Conservation (phyloP, 495 filamentous ascomycete species). For the Acidiella bohemica region DNA sequence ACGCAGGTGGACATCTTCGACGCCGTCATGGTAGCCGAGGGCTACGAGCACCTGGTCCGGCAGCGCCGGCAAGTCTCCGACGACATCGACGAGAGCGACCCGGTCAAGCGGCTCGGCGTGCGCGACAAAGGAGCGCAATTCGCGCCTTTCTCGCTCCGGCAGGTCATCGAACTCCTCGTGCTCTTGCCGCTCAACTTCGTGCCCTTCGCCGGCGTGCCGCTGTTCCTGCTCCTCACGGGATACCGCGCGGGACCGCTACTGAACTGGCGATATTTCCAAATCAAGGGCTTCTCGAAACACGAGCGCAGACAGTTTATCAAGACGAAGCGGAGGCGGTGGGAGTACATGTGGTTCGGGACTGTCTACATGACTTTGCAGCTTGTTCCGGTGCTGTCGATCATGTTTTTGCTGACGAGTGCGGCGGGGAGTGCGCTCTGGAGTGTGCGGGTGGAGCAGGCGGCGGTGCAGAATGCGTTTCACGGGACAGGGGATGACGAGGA, state of each 20-base stretch:
- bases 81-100: constrained; percentile 34
- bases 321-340: constrained; percentile 34
- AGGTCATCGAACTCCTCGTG: constrained; percentile 31
- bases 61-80: constrained; percentile 41
- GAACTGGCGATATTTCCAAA: constrained; percentile 53
- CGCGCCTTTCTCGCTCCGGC: constrained; percentile 42
- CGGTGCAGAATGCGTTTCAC: too few relatives aligned
- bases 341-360: constrained; percentile 57
- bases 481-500: too few relatives aligned
- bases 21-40: constrained; percentile 46
- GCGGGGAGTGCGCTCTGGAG: constrained; percentile 52
- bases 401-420: constrained; percentile 53
- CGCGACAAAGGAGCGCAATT: constrained; percentile 45
- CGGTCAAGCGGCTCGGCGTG: constrained; percentile 44
- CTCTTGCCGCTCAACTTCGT: constrained; percentile 53
- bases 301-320: constrained; percentile 41
- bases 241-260: constrained; percentile 53
- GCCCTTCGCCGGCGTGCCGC: constrained; percentile 46
- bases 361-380: constrained; percentile 48
- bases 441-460: constrained; percentile 41
- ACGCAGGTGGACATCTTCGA: constrained; percentile 58
- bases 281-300: constrained; percentile 43
- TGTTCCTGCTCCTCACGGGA: constrained; percentile 50
- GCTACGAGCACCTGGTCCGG: constrained; percentile 42
- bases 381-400: constrained; percentile 49